Evolutionary conservation across 140 eudicot genomes (phyloP).

Genomic region (Erigeron philadelphicus): DNA sequence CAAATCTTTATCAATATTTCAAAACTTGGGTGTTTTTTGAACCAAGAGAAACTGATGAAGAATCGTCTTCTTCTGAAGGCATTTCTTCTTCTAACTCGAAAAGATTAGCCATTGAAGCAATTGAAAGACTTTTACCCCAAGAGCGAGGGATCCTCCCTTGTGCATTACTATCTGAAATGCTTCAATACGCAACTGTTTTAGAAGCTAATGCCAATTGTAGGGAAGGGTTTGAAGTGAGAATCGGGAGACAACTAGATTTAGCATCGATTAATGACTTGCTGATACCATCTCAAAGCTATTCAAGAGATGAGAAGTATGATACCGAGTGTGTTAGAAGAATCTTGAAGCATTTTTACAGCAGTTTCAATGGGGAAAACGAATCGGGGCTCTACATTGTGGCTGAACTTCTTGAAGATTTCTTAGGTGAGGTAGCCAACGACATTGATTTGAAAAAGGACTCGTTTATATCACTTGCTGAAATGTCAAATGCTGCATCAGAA

Average conservation of each 20-base stretch:
- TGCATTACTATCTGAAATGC: slow-evolving; percentile 49
- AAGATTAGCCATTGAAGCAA: slow-evolving; percentile 52
- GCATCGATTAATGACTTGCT: slow-evolving; percentile 47
- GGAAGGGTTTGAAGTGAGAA: slow-evolving; percentile 49
- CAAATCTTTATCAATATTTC: slow-evolving; percentile 44
- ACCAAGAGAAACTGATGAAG: slow-evolving; percentile 22
- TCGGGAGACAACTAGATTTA: slow-evolving; percentile 54
- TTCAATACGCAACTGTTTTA: slow-evolving; percentile 35
- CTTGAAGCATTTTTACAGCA: slow-evolving; percentile 49
- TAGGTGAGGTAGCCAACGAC: slow-evolving; percentile 49
- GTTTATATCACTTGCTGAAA: slow-evolving; percentile 46
- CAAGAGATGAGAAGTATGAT: slow-evolving; percentile 53
- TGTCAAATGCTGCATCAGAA: slow-evolving; percentile 44
- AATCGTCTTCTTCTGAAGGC: slow-evolving; percentile 26
- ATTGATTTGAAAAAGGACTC: slow-evolving; percentile 40
- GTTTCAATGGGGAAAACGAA: slow-evolving; percentile 21
- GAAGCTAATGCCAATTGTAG: slow-evolving; percentile 46
- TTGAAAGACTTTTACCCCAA: slow-evolving; percentile 54
- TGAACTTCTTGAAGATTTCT: slow-evolving; percentile 51
- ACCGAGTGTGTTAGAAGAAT: slow-evolving; percentile 53
- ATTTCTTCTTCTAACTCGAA: slow-evolving; percentile 30
- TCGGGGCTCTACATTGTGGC: slow-evolving; percentile 38
- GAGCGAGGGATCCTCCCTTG: slow-evolving; percentile 42
- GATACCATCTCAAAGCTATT: slow-evolving; percentile 51
- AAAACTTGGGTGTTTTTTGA: slow-evolving; percentile 42